Base-by-base conservation (phyloP, 2,329 filamentous ascomycete species). In the Curvularia hawaiiensis region DNA sequence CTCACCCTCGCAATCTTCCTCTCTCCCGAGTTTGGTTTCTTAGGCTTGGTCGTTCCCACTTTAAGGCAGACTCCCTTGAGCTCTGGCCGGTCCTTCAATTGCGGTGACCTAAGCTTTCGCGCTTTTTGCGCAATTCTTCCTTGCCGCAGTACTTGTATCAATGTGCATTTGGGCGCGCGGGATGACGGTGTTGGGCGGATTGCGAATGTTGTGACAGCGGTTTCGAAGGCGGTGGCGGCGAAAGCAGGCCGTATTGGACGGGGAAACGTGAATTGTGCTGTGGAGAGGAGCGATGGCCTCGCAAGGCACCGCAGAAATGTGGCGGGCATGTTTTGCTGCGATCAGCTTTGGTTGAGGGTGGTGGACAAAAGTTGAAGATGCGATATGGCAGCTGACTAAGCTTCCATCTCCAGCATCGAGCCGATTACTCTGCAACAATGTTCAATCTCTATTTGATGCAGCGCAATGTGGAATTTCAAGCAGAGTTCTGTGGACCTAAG, bases 21-120 rank as follows among this genome's bases (percentile, higher is more conserved):
- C 83, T 98, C 92, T 54, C 93, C 95, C 28, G 95, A 99, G 79
- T 99, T 99, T 65, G 95, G 95, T 80, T 99, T 99, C 88, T 99
- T 99, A 55, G 95, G 95, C 73, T 95, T 92, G 69, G 90, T 92
- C 68, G 93, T 91, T 72, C 91, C 92, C 59, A 98, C 95, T 76
- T 96, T 93, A 63, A 99, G 81, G 78, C 95, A 98, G 38, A 99
- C 95, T 68, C 94, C 95, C 82, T 98, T 98, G 80, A 97, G 88
- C 73, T 90, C 86, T 4, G 95, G 92, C 43, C 90, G 85, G 50
- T 86, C 78, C 60, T 84, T 84, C 62, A 99, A 85, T 22, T 94
- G 93, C 0, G 95, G 95, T 2, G 94, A 98, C 50, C 91, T 88
- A 66, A 91, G 86, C 79, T 96, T 92, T 63, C 95, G 91, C 1